phyloP scores from a whole-genome alignment of 192 early-diverging fungal species.

The Backusella parvicylindrica region DNA sequence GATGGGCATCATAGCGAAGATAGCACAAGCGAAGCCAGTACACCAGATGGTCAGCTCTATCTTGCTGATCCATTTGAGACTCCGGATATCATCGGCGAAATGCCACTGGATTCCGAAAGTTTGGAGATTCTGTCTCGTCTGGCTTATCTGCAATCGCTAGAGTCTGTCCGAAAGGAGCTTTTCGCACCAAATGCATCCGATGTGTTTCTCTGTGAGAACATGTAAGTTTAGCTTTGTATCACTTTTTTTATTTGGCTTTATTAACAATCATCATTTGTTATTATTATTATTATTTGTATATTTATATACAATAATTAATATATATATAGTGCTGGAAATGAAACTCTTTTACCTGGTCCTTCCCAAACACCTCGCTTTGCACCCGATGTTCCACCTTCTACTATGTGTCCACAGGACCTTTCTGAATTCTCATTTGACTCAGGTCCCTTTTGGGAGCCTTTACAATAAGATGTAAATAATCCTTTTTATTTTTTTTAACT shows the following conservation, averaged over 20 bases:
- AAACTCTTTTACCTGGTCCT: neutral
- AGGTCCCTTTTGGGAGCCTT: slow-evolving; percentile 7
- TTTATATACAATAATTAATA: slow-evolving; percentile 2
- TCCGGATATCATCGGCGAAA: neutral
- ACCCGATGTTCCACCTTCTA: slow-evolving; percentile 13
- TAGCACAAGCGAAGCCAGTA: slow-evolving; percentile 20
- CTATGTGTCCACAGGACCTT: slow-evolving; percentile 21
- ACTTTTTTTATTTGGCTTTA: neutral
- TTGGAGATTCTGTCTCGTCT: neutral
- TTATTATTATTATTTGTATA: neutral
- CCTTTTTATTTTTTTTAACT: no score
- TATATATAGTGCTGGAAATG: neutral
- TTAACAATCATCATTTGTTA: neutral
- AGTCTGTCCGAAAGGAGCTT: neutral
- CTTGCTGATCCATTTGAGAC: slow-evolving; percentile 1
- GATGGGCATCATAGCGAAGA: slow-evolving; percentile 2
- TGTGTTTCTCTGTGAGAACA: slow-evolving; percentile 10
- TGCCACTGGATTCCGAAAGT: neutral
- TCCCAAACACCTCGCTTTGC: slow-evolving; percentile 10
- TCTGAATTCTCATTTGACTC: slow-evolving; percentile 14
- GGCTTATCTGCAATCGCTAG: neutral
- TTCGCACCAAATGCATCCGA: slow-evolving; percentile 4
- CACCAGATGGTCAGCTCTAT: slow-evolving; percentile 5
- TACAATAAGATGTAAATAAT: neutral
- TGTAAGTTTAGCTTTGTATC: slow-evolving; percentile 8